Base-by-base conservation (phyloP, 2,329 filamentous ascomycete species). In the Sporothrix phasma region DNA sequence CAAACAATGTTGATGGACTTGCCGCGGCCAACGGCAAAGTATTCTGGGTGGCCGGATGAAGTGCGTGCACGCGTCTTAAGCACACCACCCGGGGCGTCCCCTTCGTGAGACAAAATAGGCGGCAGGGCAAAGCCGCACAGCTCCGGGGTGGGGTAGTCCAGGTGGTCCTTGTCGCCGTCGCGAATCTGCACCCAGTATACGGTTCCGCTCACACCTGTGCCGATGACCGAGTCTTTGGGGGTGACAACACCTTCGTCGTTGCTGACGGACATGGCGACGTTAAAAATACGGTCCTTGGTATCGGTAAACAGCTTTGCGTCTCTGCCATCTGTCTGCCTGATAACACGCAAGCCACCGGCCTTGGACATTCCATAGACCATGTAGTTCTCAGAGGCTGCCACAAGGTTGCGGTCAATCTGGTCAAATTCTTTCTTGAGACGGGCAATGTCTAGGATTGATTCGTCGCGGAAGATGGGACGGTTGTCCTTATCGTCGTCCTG, bases 381-480 rank as follows among this genome's bases (percentile, higher is more conserved):
- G 77, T 94, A 96, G 66, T 88, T 88, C 72, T 90, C 87, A 29
- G 91, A 93, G 19, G 93, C 92, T 5, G 92, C 89, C 59, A 93
- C 93, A 37, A 99, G 82, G 67, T 92, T 95, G 68, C 95, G 89
- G 73, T 99, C 94, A 67, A 97, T 88, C 77, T 97, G 94, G 72
- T 99, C 94, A 71, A 97, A 97, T 5, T 96, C 92, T 78, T 97
- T 97, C 81, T 96, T 96, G 68, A 97, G 81, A 65, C 92, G 86
- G 61, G 94, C 93, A 72, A 99, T 94, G 70, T 96, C 91, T 80
- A 96, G 89, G 70, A 96, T 87, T 49, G 88, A 84, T 69, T 93
- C 88, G 64, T 90, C 85, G 43, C 88, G 87, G 74, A 97, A 87
- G 60, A 81, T 76, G 3, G 87, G 81, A 17, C 84, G 82, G 29